Base-by-base conservation (phyloP, 176 grass and related monocot genomes). In the Hsuehochloa calcarea region DNA sequence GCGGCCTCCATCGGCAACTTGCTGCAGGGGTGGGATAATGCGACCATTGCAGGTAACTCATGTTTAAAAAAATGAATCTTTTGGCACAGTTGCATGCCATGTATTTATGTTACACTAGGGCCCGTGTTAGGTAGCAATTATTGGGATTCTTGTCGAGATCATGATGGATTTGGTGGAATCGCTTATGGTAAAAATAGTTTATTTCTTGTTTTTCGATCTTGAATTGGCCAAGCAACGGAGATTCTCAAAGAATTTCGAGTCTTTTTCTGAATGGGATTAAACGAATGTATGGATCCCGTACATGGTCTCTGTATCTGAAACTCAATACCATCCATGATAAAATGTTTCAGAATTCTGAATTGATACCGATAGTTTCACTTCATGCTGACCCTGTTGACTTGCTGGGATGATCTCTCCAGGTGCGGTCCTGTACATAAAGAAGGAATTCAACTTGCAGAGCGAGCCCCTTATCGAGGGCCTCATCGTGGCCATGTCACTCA, bases 1-100 rank as follows among this genome's bases (percentile, higher is more conserved):
- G 91, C 91, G 62, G 94, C 94, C 46, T 91, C 94, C 65, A 93
- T 96, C 49, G 94, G 94, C 39, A 96, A 93, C 85, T 65, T 96
- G 60, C 78, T 96, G 5, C 94, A 96, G 67, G 94, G 94, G 35
- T 96, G 91, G 94, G 94, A 96, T 75, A 96, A 96, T 89, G 94
- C 94, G 23, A 93, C 94, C 75, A 96, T 96, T 72, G 94, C 94
- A 88, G 91, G 94, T 96, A 86, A 91, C 45, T 51, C 40, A 16
- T 46, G 38, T 27, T 52, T 11, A 54, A 68, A 87, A 62, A 20
- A 39, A 11, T 10, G 52, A 10, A 20, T 72, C 62, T 87, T 79
- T 90, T 64, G 16, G 13, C 82, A 27, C 69, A 6, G 61, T 69
- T 45, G 69, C 76, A 37, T 50, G 55, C 22, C 16, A 46, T 84